These are phyloP conservation scores for Bruguiera hainesii DNA, from an alignment of 441 rosid species.

Conservation along the genomic window DNA sequence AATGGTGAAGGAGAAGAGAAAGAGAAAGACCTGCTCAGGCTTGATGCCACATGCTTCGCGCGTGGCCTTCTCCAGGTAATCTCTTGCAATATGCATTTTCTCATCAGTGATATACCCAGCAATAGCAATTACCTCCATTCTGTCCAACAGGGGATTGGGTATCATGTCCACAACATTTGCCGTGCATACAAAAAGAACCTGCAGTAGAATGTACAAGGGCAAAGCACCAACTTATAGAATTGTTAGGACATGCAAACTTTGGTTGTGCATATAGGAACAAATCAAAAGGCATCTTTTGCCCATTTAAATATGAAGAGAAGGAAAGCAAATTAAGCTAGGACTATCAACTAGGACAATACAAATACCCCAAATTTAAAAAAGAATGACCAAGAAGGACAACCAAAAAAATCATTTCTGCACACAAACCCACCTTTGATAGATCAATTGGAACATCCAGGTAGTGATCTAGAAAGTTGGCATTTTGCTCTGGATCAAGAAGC, in stretches of 20 bases:
- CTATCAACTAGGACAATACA: not conserved
- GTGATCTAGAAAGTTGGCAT: slow-evolving; percentile 90
- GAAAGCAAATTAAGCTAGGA: no score
- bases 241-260: not conserved
- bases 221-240: slow-evolving; percentile 12
- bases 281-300: no score
- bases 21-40: slow-evolving; percentile 73
- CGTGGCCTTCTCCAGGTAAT: slow-evolving; percentile 71
- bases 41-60: slow-evolving; percentile 92
- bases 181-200: slow-evolving; percentile 98
- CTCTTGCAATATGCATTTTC: slow-evolving; percentile 94
- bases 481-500: slow-evolving; percentile 97
- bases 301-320: no score
- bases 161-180: slow-evolving; percentile 85
- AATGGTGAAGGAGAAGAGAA: not conserved
- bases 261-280: no score
- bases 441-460: slow-evolving; percentile 92
- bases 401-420: slow-evolving; percentile 1
- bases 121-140: slow-evolving; percentile 92
- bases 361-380: not conserved
- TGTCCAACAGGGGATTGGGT: slow-evolving; percentile 85
- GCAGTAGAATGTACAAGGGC: slow-evolving; percentile 22
- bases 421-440: slow-evolving; percentile 67
- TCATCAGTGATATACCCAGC: slow-evolving; percentile 98
- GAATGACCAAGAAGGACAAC: not conserved